These are phyloP conservation scores for Abortiporus biennis DNA, from an alignment of 1,284 basidiomycete species.

Conservation along the genomic window DNA sequence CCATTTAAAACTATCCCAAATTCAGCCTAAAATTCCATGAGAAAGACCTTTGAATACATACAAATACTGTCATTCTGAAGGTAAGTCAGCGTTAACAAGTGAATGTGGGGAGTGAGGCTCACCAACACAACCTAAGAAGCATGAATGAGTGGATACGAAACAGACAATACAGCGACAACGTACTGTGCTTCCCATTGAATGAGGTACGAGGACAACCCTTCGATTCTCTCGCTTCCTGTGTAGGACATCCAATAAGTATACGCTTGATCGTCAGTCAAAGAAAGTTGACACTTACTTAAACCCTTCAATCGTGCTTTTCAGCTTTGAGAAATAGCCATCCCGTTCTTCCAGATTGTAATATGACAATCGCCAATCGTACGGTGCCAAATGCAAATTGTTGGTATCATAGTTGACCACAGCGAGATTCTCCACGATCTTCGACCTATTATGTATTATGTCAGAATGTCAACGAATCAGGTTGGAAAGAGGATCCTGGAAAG, in stretches of 20 bases:
- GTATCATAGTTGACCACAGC: constrained; percentile 90
- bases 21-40: not conserved
- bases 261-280: constrained; percentile 2
- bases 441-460: too few relatives aligned
- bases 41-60: constrained; percentile 27
- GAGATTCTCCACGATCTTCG: constrained; percentile 91
- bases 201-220: constrained; percentile 85
- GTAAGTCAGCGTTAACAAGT: not conserved
- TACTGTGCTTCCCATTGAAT: constrained; percentile 86
- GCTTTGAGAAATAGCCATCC: constrained; percentile 87
- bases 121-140: constrained; percentile 45
- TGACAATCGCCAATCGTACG: constrained; percentile 91
- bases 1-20: constrained; percentile 78
- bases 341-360: constrained; percentile 89
- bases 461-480: too few relatives aligned
- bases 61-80: constrained; percentile 49
- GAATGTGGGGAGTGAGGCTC: constrained; percentile 15
- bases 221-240: constrained; percentile 62
- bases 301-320: constrained; percentile 84
- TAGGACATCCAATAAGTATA: constrained; percentile 2
- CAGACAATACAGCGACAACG: constrained; percentile 18
- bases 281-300: constrained; percentile 49
- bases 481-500: too few relatives aligned
- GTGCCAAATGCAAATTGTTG: constrained; percentile 82
- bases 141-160: constrained; percentile 1